These are phyloP conservation scores for Geranium rotundifolium DNA, from an alignment of 345 rosid species.

Conservation along the genomic window DNA sequence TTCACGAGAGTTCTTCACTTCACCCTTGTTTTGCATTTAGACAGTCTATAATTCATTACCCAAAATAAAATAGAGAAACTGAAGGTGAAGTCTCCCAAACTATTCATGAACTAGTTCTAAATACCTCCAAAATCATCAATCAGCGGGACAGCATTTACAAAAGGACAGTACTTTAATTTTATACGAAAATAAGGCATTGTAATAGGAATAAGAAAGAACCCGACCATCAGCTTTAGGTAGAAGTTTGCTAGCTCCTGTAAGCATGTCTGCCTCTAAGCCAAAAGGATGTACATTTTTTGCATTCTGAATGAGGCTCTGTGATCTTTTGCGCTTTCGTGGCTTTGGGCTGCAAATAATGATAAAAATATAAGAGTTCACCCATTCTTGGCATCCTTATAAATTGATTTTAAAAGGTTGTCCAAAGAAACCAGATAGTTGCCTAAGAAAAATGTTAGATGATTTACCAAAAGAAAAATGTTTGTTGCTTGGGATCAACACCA, in stretches of 20 bases:
- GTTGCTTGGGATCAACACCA: slow-evolving; percentile 82
- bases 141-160: too few species aligned
- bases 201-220: slow-evolving; percentile 5
- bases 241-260: slow-evolving; percentile 31
- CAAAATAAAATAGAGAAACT: too few species aligned
- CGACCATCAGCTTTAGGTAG: slow-evolving; percentile 58
- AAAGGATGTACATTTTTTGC: slow-evolving; percentile 52
- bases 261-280: slow-evolving; percentile 34
- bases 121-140: too few species aligned
- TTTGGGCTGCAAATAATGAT: slow-evolving; percentile 44
- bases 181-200: not conserved
- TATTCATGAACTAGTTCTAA: too few species aligned
- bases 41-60: not conserved
- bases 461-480: slow-evolving; percentile 77
- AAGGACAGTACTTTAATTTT: not conserved
- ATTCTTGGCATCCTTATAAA: not conserved
- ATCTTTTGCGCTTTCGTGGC: slow-evolving; percentile 49
- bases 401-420: not conserved
- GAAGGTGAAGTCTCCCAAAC: too few species aligned
- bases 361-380: slow-evolving; percentile 1
- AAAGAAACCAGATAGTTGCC: too few species aligned
- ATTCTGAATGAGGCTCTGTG: slow-evolving; percentile 38
- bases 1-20: not conserved
- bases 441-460: slow-evolving; percentile 9
- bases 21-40: not conserved